These are phyloP conservation scores for Drosera capensis DNA, from an alignment of 148 eudicot species.

Conservation along the genomic window DNA sequence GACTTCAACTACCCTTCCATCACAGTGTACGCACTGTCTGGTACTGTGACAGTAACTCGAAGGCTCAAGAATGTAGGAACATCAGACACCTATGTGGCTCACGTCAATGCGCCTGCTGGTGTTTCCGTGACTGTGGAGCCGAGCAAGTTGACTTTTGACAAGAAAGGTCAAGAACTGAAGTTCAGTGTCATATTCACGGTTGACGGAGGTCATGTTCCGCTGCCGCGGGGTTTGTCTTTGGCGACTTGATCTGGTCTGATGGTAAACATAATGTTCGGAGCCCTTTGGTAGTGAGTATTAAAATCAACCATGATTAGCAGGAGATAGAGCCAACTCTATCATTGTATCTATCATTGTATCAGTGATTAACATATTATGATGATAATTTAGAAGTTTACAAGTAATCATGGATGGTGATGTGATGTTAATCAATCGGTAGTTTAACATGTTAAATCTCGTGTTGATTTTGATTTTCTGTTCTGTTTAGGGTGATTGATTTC, in stretches of 20 bases:
- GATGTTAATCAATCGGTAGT: too few relatives aligned
- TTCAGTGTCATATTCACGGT: constrained; percentile 17
- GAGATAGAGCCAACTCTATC: too few relatives aligned
- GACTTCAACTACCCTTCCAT: constrained; percentile 34
- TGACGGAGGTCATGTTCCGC: not conserved
- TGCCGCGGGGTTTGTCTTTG: constrained; percentile 15
- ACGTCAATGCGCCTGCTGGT: constrained; percentile 15
- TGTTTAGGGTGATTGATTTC: too few relatives aligned
- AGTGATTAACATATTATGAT: too few relatives aligned
- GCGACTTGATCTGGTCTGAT: constrained; percentile 38
- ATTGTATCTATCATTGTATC: too few relatives aligned
- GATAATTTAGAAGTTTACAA: too few relatives aligned
- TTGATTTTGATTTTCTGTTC: too few relatives aligned
- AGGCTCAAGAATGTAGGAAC: constrained; percentile 40
- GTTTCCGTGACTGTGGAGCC: constrained; percentile 23
- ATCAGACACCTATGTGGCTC: constrained; percentile 19
- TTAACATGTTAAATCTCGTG: too few relatives aligned
- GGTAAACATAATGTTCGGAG: constrained; percentile 42
- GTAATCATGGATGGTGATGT: too few relatives aligned
- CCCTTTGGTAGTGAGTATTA: constrained; percentile 28
- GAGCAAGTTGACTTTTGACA: constrained; percentile 11
- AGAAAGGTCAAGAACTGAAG: constrained; percentile 18
- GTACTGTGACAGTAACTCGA: constrained; percentile 16
- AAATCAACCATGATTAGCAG: too few relatives aligned
- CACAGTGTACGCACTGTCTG: constrained; percentile 12